Percentiles rank a stretch among this genome's conserved stretches.
These are phyloP conservation scores for Trebouxia gelatinosa DNA, from an alignment of 163 green algal species.

Conservation along the genomic window DNA sequence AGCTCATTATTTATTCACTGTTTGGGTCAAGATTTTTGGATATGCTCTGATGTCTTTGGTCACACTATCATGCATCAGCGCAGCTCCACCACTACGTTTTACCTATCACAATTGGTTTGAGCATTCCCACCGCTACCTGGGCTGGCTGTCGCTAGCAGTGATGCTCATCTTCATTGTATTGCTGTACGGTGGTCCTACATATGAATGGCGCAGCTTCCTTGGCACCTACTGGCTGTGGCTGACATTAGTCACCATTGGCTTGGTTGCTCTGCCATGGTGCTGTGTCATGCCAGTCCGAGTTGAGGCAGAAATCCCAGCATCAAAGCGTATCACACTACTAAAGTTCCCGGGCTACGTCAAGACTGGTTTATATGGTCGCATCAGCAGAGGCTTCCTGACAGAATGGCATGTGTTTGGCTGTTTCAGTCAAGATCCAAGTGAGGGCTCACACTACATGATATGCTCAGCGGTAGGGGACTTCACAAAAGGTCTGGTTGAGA, in stretches of 20 bases:
- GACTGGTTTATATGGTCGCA: slow-evolving; percentile 12
- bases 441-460: slow-evolving; percentile 17
- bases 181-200: slow-evolving; percentile 22
- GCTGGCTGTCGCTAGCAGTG: slow-evolving; percentile 19
- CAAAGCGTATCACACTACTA: slow-evolving; percentile 15
- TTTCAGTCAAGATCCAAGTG: background rate
- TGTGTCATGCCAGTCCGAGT: background rate
- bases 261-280: slow-evolving; percentile 18
- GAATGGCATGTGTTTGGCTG: slow-evolving; percentile 29
- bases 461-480: slow-evolving; percentile 18
- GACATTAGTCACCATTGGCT: background rate
- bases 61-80: background rate
- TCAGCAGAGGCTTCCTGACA: background rate
- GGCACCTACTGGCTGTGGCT: slow-evolving; percentile 18
- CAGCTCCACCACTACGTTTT: slow-evolving; percentile 13
- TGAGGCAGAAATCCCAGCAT: background rate
- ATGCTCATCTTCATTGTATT: slow-evolving; percentile 26
- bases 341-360: slow-evolving; percentile 9
- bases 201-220: slow-evolving; percentile 6
- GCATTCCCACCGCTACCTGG: slow-evolving; percentile 15
- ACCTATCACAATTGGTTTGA: slow-evolving; percentile 30
- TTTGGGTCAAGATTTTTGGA: slow-evolving; percentile 21
- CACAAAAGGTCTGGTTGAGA: slow-evolving; percentile 11
- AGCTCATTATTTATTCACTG: background rate
- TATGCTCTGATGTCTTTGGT: slow-evolving; percentile 21